Base-by-base conservation (phyloP, 768 basidiomycete species). In the Russula ochroleuca region DNA sequence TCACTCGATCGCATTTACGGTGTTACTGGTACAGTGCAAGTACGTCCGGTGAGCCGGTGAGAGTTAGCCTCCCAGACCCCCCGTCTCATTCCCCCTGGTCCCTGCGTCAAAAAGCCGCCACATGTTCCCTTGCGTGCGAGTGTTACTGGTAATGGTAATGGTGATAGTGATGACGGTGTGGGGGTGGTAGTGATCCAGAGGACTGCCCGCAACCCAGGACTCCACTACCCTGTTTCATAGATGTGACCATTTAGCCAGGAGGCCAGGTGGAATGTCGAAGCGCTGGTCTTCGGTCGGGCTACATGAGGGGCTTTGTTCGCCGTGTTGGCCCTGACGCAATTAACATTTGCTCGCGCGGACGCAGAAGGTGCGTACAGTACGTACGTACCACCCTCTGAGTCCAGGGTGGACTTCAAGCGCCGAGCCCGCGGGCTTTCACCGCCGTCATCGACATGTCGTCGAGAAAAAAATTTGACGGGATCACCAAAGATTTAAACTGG, bases 181-280 rank as follows among this genome's bases (percentile, higher is more conserved):
- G 51, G n/a, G 33, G 33, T 52, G 49, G 58, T 59, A 49, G 8
- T 38, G n/a, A 21, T 40, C 37, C 57, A 49, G 57, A n/a, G 49
- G 6, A 40, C 57, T 25, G 10, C 28, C 49, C 19, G n/a, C n/a
- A 25, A 3, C 17, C 48, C 57, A 25, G 41, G 13, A 43, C 51
- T 25, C 41, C 59, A 45, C 17, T 15, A 43, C 59, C 60, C 60
- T 35, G 52, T 61, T 61, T 61, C 59, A 61, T 23, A 25, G 50
- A 21, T 51, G 25, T 15, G 25, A 37, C 5, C 37, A n/a, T 23
- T 9, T n/a, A 37, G 52, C 21, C 35, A 33, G 15, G 51, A 17
- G 51, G 51, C 3, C n/a, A 6, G 33, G 13, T 33, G n/a, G 35
- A 19, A 6, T 6, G 49, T 31, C 49, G 4, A 19, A 13, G 28